Evolutionary conservation across 2,329 filamentous ascomycete genomes (phyloP), one percentile per base, ranked within the genome.

Genomic region (Colletotrichum endophyticum): DNA sequence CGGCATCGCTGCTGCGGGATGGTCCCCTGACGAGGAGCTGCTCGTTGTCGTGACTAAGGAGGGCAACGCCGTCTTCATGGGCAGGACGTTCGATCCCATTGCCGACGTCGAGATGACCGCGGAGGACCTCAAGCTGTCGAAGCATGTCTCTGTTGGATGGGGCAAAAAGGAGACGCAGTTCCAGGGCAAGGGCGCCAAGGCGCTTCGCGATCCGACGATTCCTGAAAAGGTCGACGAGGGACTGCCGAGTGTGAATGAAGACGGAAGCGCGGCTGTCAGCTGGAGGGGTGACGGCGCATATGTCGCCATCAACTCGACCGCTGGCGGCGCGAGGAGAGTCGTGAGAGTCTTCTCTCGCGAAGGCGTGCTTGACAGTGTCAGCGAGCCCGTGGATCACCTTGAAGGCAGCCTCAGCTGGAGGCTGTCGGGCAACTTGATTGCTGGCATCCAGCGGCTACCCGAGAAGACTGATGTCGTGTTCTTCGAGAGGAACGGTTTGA

Each of bases 81-180:
- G 96, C 72, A 91, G 96, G 78, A 92, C 93, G 30, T 98, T 99
- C 79, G 96, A 99, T 80, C 94, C 93, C 73, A 92, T 98, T 57
- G 92, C 94, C 39, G 94, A 96, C 84, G 90, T 95, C 69, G 87
- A 89, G 39, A 92, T 99, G 84, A 92, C 91, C 0, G 83, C 88
- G 0, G 95, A 96, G 61, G 96, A 98, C 84, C 90, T 98, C 78
- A 94, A 94, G 80, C 92, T 92, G n/a, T 99, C 94, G 30, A 97
- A 94, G 84, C 96, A 98, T 87, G 97, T 98, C 73, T 98, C 96
- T 25, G 96, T 99, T 27, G 97, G 97, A 66, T 99, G 97, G 97
- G 97, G 97, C 76, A 99, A 99, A 88, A 95, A 95, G 83, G 97
- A 99, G 86, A 99, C 97, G 1, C 97, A 99, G 84, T 99, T 99